Conservation (phyloP, 2,329 filamentous ascomycete genomes). For the Botrytis fabae region DNA sequence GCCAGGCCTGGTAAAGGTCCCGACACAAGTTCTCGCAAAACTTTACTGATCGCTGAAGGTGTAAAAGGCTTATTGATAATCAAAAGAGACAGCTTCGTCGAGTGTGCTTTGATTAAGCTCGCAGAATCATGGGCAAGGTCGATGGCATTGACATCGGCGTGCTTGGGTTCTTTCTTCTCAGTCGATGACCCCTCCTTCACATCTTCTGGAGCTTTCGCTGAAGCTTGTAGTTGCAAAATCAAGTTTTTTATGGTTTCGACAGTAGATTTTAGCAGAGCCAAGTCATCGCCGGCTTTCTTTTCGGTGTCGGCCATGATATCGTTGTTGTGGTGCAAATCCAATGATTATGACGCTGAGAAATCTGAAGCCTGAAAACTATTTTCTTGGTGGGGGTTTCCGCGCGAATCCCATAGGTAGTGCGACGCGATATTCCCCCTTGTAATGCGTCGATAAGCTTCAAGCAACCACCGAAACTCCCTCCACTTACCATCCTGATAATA, state of each 20-base stretch:
- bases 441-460: constrained; percentile 10
- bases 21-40: constrained; percentile 70
- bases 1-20: constrained; percentile 75
- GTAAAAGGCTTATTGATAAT: constrained; percentile 87
- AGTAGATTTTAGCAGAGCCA: constrained; percentile 33
- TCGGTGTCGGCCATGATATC: constrained; percentile 25
- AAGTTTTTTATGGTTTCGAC: constrained; percentile 32
- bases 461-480: background rate
- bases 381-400: constrained; percentile 15
- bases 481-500: background rate
- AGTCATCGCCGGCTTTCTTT: constrained; percentile 27
- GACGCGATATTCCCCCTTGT: background rate
- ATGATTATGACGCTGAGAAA: background rate
- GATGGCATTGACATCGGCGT: constrained; percentile 55
- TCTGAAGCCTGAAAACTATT: constrained; percentile 16
- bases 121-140: constrained; percentile 70
- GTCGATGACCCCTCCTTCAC: constrained; percentile 21
- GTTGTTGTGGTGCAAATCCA: background rate
- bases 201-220: constrained; percentile 13
- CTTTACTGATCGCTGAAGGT: constrained; percentile 67
- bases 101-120: constrained; percentile 74
- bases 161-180: constrained; percentile 14
- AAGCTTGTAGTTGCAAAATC: constrained; percentile 34
- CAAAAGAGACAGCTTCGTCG: constrained; percentile 83
- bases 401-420: background rate